Evolutionary conservation across 2,329 filamentous ascomycete genomes (phyloP).

Genomic region (Penicillium sp.): DNA sequence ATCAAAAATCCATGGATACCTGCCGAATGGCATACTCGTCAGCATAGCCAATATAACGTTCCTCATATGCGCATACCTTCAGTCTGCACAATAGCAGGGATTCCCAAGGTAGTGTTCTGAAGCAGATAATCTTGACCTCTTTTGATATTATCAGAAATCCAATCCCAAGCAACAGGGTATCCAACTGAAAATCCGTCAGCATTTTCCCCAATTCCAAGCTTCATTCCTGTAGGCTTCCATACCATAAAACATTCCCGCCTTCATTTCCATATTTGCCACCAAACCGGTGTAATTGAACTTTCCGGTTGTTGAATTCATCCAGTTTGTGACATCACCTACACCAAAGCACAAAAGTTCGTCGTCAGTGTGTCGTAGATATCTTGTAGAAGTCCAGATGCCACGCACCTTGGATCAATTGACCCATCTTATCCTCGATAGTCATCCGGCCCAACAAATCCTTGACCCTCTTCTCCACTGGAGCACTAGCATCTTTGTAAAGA

Average conservation of each 20-base stretch:
- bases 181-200: conserved; percentile 52
- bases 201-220: background rate
- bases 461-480: conserved; percentile 65
- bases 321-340: conserved; percentile 67
- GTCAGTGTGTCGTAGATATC: accelerated
- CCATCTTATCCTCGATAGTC: conserved; percentile 73
- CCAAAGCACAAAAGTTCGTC: background rate
- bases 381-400: background rate
- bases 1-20: conserved; percentile 70
- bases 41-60: background rate
- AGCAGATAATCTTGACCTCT: conserved; percentile 68
- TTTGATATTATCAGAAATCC: conserved; percentile 64
- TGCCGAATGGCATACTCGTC: conserved; percentile 3
- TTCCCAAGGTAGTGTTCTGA: conserved; percentile 67
- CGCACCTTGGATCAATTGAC: conserved; percentile 63
- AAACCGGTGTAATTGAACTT: conserved; percentile 68
- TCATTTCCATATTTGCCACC: conserved; percentile 64
- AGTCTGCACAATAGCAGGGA: conserved; percentile 71
- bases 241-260: conserved; percentile 68
- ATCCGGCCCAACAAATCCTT: conserved; percentile 69
- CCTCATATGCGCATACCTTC: conserved; percentile 53
- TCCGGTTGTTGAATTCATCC: conserved; percentile 68
- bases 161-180: conserved; percentile 64
- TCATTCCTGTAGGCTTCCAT: background rate
- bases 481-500: conserved; percentile 63